These are phyloP conservation scores for Lyophyllum semitale DNA, from an alignment of 768 basidiomycete genomes.

Conservation along the genomic window DNA sequence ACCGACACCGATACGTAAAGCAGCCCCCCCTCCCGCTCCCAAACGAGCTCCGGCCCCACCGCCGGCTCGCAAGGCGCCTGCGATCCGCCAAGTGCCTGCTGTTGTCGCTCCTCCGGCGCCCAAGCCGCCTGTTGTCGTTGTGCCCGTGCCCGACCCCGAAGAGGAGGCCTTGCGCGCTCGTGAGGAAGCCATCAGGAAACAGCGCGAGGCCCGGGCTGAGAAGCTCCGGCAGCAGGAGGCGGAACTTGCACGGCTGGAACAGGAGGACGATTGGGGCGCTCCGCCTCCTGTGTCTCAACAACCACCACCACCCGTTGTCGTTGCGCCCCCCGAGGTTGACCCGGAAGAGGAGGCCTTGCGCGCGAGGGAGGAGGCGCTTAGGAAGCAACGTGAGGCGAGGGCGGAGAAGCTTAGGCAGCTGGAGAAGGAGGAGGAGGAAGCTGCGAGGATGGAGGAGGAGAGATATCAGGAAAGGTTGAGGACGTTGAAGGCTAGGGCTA, in stretches of 20 bases:
- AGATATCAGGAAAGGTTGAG: constrained; percentile 35
- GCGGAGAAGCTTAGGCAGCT: constrained; percentile 68
- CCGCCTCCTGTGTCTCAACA: too few relatives aligned
- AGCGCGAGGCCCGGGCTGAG: constrained; percentile 72
- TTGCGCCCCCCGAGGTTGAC: constrained; percentile 50
- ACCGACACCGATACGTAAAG: constrained; percentile 46
- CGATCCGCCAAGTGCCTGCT: constrained; percentile 24
- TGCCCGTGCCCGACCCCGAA: constrained; percentile 73
- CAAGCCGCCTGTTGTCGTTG: constrained; percentile 13
- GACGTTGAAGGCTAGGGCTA: constrained; percentile 37
- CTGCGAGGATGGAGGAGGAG: constrained; percentile 42
- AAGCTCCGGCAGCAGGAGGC: constrained; percentile 65
- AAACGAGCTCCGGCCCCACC: constrained; percentile 42
- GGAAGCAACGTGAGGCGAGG: constrained; percentile 74
- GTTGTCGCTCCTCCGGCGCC: constrained; percentile 21
- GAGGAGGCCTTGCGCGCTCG: constrained; percentile 70
- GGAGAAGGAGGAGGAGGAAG: constrained; percentile 56
- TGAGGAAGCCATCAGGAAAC: constrained; percentile 70
- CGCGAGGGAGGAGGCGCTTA: constrained; percentile 69
- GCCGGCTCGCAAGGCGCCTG: constrained; percentile 26
- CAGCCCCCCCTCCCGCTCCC: constrained; percentile 32
- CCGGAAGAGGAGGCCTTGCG: constrained; percentile 75
- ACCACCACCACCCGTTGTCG: constrained; percentile 17
- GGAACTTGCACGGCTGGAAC: constrained; percentile 44
- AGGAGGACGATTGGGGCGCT: too few relatives aligned